phyloP scores from a whole-genome alignment of 305 asterid species.

The Rubia peregrina region DNA sequence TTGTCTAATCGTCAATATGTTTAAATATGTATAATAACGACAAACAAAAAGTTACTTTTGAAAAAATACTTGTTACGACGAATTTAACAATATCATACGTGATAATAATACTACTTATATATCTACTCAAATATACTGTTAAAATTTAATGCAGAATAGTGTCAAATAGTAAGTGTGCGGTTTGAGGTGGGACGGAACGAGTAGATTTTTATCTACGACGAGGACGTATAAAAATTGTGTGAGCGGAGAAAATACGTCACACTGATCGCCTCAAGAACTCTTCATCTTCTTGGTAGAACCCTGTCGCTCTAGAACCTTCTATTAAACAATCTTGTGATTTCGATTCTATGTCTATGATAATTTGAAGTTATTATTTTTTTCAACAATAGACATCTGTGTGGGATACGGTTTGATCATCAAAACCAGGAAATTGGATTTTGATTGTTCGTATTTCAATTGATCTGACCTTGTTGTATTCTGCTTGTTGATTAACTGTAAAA shows the following conservation, averaged over 20 bases:
- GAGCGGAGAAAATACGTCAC: background rate
- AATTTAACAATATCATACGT: no score
- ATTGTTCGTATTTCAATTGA: background rate
- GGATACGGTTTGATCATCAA: background rate
- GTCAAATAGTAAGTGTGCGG: no score
- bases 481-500: background rate
- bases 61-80: no score
- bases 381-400: background rate
- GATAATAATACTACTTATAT: no score
- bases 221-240: background rate
- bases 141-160: no score
- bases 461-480: background rate
- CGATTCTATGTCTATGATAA: background rate
- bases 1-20: no score
- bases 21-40: no score
- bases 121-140: no score
- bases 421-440: background rate
- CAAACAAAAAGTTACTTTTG: no score
- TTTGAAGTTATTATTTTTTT: background rate
- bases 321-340: background rate
- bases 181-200: no score
- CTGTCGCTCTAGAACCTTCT: constrained; percentile 4
- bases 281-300: constrained; percentile 6
- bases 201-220: no score
- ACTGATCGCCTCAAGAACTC: background rate